Conservation (phyloP, 352 stramenopile genomes). For the Globisporangium iwayamae region DNA sequence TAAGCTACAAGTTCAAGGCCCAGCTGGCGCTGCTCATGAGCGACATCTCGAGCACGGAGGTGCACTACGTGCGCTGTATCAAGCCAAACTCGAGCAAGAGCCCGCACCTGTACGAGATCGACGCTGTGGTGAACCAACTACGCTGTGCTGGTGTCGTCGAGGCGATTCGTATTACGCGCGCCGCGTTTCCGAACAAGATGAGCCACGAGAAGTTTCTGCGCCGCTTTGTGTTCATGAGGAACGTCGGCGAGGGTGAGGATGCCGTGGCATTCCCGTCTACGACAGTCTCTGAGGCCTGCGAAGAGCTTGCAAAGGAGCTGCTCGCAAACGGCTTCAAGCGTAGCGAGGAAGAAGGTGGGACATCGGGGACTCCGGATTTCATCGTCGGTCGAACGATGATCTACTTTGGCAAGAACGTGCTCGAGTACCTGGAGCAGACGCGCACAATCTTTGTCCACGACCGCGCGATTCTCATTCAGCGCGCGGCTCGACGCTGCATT, state of each 20-base stretch:
- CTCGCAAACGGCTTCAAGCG: slow-evolving; percentile 43
- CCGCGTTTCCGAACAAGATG: slow-evolving; percentile 93
- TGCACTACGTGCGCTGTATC: slow-evolving; percentile 90
- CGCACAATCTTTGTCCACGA: slow-evolving; percentile 72
- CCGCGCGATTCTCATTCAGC: slow-evolving; percentile 62
- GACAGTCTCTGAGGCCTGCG: slow-evolving; percentile 61
- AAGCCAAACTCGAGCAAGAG: slow-evolving; percentile 89
- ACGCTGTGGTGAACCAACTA: slow-evolving; percentile 82
- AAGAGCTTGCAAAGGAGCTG: slow-evolving; percentile 48
- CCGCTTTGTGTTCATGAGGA: slow-evolving; percentile 76
- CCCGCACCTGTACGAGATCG: slow-evolving; percentile 78
- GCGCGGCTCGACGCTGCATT: slow-evolving; percentile 45
- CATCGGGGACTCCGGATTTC: slow-evolving; percentile 48
- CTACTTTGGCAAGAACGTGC: slow-evolving; percentile 92
- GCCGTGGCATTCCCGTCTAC: slow-evolving; percentile 24
- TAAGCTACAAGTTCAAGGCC: slow-evolving; percentile 89
- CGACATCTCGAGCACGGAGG: slow-evolving; percentile 82
- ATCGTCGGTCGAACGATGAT: slow-evolving; percentile 87
- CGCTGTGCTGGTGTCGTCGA: slow-evolving; percentile 88
- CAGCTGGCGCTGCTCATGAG: slow-evolving; percentile 84
- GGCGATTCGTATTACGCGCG: slow-evolving; percentile 87
- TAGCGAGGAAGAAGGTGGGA: slow-evolving; percentile 25
- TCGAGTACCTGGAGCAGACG: slow-evolving; percentile 88
- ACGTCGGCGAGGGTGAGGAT: slow-evolving; percentile 17
- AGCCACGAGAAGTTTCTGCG: slow-evolving; percentile 87